A percentile compares a stretch with the other conserved stretches of the same genome.
Conservation (phyloP, 164 flowering plant species). For the Warburgia ugandensis region DNA sequence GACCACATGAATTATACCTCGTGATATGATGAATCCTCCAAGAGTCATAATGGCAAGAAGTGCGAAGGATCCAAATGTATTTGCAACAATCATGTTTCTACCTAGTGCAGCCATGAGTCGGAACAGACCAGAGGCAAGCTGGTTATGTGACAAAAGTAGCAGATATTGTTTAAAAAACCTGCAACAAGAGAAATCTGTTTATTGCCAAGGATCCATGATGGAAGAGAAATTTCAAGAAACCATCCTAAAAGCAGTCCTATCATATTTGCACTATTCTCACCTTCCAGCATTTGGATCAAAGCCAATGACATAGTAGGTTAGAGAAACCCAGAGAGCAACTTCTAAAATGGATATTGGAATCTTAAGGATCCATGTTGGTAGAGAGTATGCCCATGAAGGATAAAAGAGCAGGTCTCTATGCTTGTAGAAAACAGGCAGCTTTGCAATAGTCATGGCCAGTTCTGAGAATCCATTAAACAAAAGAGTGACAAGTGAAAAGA, state of each 20-base stretch:
- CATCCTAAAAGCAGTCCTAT: neutral
- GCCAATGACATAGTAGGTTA: conserved; percentile 16
- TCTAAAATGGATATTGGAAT: conserved; percentile 14
- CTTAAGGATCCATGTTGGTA: conserved; percentile 15
- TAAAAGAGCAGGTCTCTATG: conserved; percentile 17
- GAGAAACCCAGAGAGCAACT: conserved; percentile 5
- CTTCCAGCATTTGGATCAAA: conserved; percentile 17
- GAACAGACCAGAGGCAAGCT: conserved; percentile 9
- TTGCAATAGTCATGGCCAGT: conserved; percentile 14
- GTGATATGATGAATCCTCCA: conserved; percentile 14
- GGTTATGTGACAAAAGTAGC: conserved; percentile 5
- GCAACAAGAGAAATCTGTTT: neutral
- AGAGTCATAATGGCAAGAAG: conserved; percentile 11
- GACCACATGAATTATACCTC: conserved; percentile 3
- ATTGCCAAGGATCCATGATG: neutral
- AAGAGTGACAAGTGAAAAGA: conserved; percentile 9
- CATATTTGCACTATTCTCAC: conserved; percentile 2
- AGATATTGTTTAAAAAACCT: conserved; percentile 14
- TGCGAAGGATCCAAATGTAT: conserved; percentile 15
- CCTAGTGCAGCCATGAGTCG: conserved; percentile 9
- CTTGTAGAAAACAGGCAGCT: conserved; percentile 19
- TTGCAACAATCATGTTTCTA: conserved; percentile 14
- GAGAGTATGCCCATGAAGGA: conserved; percentile 15
- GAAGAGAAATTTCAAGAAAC: neutral
- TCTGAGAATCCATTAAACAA: conserved; percentile 15